phyloP scores from a whole-genome alignment of 495 filamentous ascomycete species.

The Annulohypoxylon nitens region DNA sequence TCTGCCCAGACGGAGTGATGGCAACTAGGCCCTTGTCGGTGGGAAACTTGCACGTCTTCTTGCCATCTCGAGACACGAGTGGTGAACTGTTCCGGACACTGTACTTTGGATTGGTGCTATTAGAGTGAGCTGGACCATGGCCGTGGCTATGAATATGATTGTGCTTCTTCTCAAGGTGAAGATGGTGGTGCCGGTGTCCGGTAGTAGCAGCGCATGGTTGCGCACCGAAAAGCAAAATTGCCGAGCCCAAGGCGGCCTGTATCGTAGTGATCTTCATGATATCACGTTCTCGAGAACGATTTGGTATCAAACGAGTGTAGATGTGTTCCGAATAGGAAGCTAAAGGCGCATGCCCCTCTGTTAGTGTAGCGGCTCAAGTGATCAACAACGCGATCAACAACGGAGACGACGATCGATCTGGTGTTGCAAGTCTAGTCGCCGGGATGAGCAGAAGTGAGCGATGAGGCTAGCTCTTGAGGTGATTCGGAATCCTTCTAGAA shows the following conservation, averaged over 20 bases:
- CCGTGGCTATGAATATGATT: conserved; percentile 33
- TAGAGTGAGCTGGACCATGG: conserved; percentile 31
- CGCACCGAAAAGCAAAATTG: conserved; percentile 58
- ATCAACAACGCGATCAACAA: conserved; percentile 44
- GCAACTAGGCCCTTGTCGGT: conserved; percentile 74
- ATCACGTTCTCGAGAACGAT: conserved; percentile 13
- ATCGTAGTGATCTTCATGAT: conserved; percentile 65
- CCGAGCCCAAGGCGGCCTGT: conserved; percentile 63
- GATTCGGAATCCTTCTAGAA: conserved; percentile 13
- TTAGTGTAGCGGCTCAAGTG: conserved; percentile 36
- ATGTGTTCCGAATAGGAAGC: conserved; percentile 20
- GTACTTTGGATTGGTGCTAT: conserved; percentile 43
- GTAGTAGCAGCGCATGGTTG: conserved; percentile 50
- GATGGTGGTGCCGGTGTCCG: conserved; percentile 54
- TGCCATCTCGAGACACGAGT: conserved; percentile 53
- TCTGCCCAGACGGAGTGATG: conserved; percentile 72
- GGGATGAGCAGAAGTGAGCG: conserved; percentile 32
- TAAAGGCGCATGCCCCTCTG: conserved; percentile 30
- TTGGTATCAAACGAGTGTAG: conserved; percentile 44
- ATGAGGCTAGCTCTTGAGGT: conserved; percentile 9
- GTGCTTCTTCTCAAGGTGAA: conserved; percentile 51
- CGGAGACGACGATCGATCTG: conserved; percentile 40
- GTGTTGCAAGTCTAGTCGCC: conserved; percentile 14
- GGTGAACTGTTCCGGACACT: conserved; percentile 37
- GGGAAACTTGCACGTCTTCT: conserved; percentile 74